These are phyloP conservation scores for Quercus lobata DNA, from an alignment of 331 rosid genomes.

Conservation along the genomic window DNA sequence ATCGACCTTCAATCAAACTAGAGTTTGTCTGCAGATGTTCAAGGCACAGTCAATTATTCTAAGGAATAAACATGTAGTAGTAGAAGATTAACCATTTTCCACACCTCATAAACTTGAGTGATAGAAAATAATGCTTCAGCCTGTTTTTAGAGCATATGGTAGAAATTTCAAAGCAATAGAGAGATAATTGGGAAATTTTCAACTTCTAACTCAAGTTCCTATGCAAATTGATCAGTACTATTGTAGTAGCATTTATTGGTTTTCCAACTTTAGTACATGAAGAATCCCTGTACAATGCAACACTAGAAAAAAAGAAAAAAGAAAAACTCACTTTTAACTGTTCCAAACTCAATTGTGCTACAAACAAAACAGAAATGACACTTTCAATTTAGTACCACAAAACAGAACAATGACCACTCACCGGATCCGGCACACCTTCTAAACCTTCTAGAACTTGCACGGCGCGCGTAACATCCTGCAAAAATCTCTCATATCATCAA, in stretches of 20 bases:
- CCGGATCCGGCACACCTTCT: slow-evolving; percentile 81
- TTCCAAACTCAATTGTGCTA: neutral
- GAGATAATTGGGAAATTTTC: neutral
- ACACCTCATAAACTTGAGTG: neutral
- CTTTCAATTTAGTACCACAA: neutral
- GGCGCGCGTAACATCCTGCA: slow-evolving; percentile 68
- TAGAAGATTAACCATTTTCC: neutral
- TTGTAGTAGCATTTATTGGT: neutral
- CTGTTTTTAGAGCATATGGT: neutral
- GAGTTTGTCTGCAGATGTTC: slow-evolving; percentile 65
- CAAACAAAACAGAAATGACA: neutral
- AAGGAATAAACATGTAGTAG: neutral
- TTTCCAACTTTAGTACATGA: neutral
- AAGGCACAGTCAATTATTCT: neutral
- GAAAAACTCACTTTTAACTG: neutral
- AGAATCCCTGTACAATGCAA: too few species aligned
- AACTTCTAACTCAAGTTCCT: neutral
- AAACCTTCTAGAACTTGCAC: slow-evolving; percentile 60
- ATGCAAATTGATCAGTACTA: neutral
- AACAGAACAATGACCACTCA: slow-evolving; percentile 20
- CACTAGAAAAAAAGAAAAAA: too few species aligned
- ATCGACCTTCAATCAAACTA: slow-evolving; percentile 74
- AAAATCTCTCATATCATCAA: neutral
- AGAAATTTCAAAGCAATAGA: neutral
- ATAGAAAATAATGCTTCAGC: neutral